Base-by-base conservation (phyloP, 768 basidiomycete species). In the Rhodosporidiobolus sp. region DNA sequence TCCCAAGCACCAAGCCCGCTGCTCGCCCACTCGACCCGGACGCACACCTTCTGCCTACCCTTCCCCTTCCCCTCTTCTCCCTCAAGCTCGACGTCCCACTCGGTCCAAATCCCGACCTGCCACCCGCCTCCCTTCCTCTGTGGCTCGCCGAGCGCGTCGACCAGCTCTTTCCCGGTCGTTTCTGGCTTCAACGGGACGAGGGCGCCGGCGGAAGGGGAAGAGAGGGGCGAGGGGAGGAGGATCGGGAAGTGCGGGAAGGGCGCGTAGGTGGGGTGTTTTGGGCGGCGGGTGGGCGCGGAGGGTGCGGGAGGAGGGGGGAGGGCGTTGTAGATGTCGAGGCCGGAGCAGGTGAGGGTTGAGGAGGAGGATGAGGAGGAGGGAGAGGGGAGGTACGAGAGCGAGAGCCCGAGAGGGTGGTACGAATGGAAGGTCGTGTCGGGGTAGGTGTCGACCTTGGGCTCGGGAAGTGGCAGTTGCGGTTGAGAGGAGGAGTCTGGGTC, bases 61-160 rank as follows among this genome's bases (percentile, higher is more conserved):
- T 4, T 26, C 35, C 38, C 38, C 24, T 28, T 38, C 22, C 4
- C 45, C 24, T 4, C 53, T 46, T 89, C 87, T 70, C 90, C 87
- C 59, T 86, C 86, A 2, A 90, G 91, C 0, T 89, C 90, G 79
- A 91, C 91, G 77, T 93, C 91, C 94, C 93, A 96, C 81, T 96
- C 92, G 75, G 92, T 90, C 91, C 92, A 96, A 75, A 95, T 92
- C 38, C 88, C 89, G 76, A 95, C 91, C 50, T 90, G 90, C 4
- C 20, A 50, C 83, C 94, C 94, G 30, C 94, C 93, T 12, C 94
- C 94, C 80, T 96, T 98, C 72, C 91, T 85, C 78, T 87, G 87
- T 12, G 94, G 94, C 81, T 97, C 94, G 17, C 93, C 93, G 56
- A 96, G 79, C 56, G 81, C 80, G 35, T 81, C 77, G 16, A 96